Base-by-base conservation (phyloP, 2,329 filamentous ascomycete genomes). In the Tolypocladium amazonense region DNA sequence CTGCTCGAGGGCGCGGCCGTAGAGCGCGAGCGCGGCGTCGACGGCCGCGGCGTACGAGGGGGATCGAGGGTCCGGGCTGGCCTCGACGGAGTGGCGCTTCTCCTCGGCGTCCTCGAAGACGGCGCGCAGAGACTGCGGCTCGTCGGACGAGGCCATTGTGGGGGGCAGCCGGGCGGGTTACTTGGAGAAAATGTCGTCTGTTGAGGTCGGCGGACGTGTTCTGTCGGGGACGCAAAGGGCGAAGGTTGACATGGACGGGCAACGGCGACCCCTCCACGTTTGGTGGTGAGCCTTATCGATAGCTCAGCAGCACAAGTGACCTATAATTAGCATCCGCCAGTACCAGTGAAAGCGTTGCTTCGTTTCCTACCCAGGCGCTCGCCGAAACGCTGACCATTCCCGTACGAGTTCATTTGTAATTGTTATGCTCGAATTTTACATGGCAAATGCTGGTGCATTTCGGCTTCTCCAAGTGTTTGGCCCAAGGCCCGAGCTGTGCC, bases 1-100 rank as follows among this genome's bases (percentile, higher is more conserved):
- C 59, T 89, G 83, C 61, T 83, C 78, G 61, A 88, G 79, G 72
- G 89, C 92, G 71, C 88, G 80, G 68, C 88, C 80, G 75, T 96
- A 93, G 58, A 85, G 82, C 63, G 82, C 75, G 66, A 96, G 84
- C 47, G 89, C 84, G 45, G 79, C 75, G 61, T 79, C 77, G 65
- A 96, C 81, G 67, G 85, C 85, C 65, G 87, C 81, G 69, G 85
- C 84, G 75, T 88, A 93, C 59, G 78, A 73, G 39, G 85, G 77
- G 30, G 84, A 86, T 65, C 83, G 88, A 60, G 83, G 82, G 69
- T 89, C 83, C 65, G 80, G 81, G n/a, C 82, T 78, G 59, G 76
- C 76, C 65, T 90, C 87, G 57, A 96, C 70, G n/a, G 75, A 69
- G 43, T 71, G 70, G n/a, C 82, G 80, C 65, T 77, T 76, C 55